A percentile compares a stretch with the other conserved stretches of the same genome.
phyloP scores from a whole-genome alignment of 306 rosid genomes.

The Malus domestica region DNA sequence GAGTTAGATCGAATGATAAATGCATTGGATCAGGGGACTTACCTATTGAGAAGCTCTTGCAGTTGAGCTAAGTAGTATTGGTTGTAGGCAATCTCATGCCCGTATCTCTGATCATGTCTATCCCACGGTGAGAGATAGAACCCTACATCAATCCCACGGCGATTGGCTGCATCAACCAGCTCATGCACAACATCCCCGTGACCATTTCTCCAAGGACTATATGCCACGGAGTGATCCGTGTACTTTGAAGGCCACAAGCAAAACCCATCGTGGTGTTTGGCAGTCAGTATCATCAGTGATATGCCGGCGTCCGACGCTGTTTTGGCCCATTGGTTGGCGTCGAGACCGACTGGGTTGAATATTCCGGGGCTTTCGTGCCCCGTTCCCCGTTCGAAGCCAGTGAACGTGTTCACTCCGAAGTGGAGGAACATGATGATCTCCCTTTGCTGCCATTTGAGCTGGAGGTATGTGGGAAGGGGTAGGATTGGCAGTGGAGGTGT shows the following conservation, averaged over 20 bases:
- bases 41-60: slow-evolving; percentile 48
- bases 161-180: slow-evolving; percentile 48
- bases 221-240: slow-evolving; percentile 64
- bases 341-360: slow-evolving; percentile 55
- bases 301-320: slow-evolving; percentile 66
- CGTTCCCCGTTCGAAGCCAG: slow-evolving; percentile 68
- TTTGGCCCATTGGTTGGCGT: slow-evolving; percentile 61
- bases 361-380: slow-evolving; percentile 61
- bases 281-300: slow-evolving; percentile 72
- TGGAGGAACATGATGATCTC: slow-evolving; percentile 93
- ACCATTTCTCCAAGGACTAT: slow-evolving; percentile 67
- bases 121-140: slow-evolving; percentile 93
- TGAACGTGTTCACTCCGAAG: slow-evolving; percentile 88
- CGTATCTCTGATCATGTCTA: slow-evolving; percentile 70
- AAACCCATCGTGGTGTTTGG: slow-evolving; percentile 96
- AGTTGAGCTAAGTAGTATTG: slow-evolving; percentile 76
- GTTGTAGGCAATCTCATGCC: slow-evolving; percentile 59
- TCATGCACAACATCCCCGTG: slow-evolving; percentile 68
- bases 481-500: slow-evolving; percentile 80
- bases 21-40: neutral
- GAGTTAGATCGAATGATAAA: neutral
- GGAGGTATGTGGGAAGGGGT: slow-evolving; percentile 79
- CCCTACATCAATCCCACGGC: slow-evolving; percentile 55
- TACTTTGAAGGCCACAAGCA: slow-evolving; percentile 94
- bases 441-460: slow-evolving; percentile 92